phyloP scores from a whole-genome alignment of 23 red algal genomes.

The Chondrus crispus region DNA sequence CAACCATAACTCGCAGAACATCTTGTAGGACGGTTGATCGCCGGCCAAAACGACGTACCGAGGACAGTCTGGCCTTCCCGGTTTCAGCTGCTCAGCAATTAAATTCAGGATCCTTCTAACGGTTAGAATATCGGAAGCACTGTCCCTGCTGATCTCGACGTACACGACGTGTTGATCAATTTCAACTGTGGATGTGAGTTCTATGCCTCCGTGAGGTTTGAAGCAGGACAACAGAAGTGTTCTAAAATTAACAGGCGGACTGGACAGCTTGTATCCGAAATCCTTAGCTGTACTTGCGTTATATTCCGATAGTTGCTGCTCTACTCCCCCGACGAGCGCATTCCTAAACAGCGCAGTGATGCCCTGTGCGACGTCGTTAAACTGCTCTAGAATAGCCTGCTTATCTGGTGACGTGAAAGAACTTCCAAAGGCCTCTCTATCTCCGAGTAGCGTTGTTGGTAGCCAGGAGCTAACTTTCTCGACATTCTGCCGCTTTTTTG shows the following conservation, averaged over 20 bases:
- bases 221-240: not conserved
- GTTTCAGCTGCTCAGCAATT: not conserved
- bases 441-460: not conserved
- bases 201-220: conserved; percentile 6
- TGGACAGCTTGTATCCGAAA: too few relatives aligned
- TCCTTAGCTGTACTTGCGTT: too few relatives aligned
- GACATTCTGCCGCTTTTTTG: too few relatives aligned
- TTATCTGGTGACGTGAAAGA: not conserved
- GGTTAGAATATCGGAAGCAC: not conserved
- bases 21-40: not conserved
- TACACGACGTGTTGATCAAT: not conserved
- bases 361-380: not conserved
- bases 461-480: not conserved
- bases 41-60: not conserved
- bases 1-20: not conserved
- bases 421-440: not conserved
- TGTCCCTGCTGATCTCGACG: not conserved
- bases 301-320: not conserved
- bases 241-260: not conserved
- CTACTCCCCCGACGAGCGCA: not conserved
- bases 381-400: not conserved
- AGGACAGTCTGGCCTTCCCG: not conserved
- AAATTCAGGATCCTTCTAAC: not conserved
- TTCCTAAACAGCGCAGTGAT: not conserved
- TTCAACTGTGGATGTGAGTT: not conserved